These are phyloP conservation scores for Yamadazyma spencermartinsiae DNA, from an alignment of 1,139 yeast species.

Conservation along the genomic window DNA sequence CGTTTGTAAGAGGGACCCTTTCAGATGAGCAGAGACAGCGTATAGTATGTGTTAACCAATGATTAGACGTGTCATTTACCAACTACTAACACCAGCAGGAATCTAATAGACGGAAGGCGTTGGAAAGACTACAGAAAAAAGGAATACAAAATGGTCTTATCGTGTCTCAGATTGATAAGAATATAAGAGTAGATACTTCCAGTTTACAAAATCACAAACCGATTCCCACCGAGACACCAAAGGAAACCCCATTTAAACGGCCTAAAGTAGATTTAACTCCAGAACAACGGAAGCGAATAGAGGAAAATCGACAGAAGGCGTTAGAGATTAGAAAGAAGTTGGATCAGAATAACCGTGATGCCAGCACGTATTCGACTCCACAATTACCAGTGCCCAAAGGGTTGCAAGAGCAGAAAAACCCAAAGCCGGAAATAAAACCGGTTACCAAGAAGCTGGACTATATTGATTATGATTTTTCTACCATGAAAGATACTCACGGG, in stretches of 20 bases:
- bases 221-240: slow-evolving; percentile 10
- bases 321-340: slow-evolving; percentile 49
- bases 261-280: slow-evolving; percentile 41
- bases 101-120: slow-evolving; percentile 58
- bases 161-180: slow-evolving; percentile 17
- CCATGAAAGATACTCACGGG: slow-evolving; percentile 85
- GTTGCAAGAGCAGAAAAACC: slow-evolving; percentile 12
- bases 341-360: slow-evolving; percentile 34
- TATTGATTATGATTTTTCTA: slow-evolving; percentile 89
- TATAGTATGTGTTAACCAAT: slow-evolving; percentile 23
- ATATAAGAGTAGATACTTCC: slow-evolving; percentile 11
- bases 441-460: slow-evolving; percentile 63
- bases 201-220: slow-evolving; percentile 11
- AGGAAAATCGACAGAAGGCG: slow-evolving; percentile 60
- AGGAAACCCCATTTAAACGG: slow-evolving; percentile 15
- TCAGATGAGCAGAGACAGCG: slow-evolving; percentile 27
- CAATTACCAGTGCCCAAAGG: slow-evolving; percentile 13
- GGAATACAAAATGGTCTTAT: slow-evolving; percentile 23
- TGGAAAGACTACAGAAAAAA: slow-evolving; percentile 54
- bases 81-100: slow-evolving; percentile 38
- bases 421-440: slow-evolving; percentile 29
- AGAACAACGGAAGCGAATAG: slow-evolving; percentile 54
- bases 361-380: slow-evolving; percentile 17
- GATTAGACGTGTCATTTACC: background rate
- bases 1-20: slow-evolving; percentile 23